A percentile compares a stretch with the other conserved stretches of the same genome.
These are phyloP conservation scores for Orbilia oligospora DNA, from an alignment of 2,329 filamentous ascomycete species.

Conservation along the genomic window DNA sequence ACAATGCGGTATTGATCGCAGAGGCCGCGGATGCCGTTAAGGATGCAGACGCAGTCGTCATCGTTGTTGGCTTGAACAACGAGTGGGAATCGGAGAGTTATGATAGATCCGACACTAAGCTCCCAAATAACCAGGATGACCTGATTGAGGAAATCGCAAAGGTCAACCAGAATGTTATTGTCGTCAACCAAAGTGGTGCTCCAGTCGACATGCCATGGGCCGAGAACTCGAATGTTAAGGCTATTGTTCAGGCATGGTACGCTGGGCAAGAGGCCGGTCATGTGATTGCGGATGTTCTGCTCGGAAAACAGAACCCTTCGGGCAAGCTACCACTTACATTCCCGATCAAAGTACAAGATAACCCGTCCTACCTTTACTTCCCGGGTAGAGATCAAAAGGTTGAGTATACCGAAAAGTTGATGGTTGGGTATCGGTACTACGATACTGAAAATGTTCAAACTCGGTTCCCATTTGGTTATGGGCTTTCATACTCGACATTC, in stretches of 20 bases:
- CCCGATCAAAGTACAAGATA: constrained; percentile 75
- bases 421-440: constrained; percentile 79
- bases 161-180: constrained; percentile 76
- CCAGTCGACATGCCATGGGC: constrained; percentile 76
- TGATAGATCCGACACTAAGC: constrained; percentile 75
- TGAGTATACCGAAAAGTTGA: constrained; percentile 80
- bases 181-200: constrained; percentile 77
- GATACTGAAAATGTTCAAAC: constrained; percentile 74
- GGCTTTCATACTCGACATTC: constrained; percentile 77
- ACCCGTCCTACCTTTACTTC: constrained; percentile 81
- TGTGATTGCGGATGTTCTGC: constrained; percentile 77
- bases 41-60: constrained; percentile 75
- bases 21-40: constrained; percentile 74
- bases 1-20: constrained; percentile 36
- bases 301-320: constrained; percentile 76
- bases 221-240: constrained; percentile 72
- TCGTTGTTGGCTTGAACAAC: constrained; percentile 78
- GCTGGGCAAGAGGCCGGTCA: constrained; percentile 79
- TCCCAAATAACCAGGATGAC: constrained; percentile 73
- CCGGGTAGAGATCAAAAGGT: constrained; percentile 78
- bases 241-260: constrained; percentile 78
- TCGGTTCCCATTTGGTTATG: constrained; percentile 79
- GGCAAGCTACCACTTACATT: constrained; percentile 81
- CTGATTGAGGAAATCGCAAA: constrained; percentile 75
- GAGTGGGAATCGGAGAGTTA: constrained; percentile 84